Base-by-base conservation (phyloP, 306 rosid genomes). In the Alnus rubra region DNA sequence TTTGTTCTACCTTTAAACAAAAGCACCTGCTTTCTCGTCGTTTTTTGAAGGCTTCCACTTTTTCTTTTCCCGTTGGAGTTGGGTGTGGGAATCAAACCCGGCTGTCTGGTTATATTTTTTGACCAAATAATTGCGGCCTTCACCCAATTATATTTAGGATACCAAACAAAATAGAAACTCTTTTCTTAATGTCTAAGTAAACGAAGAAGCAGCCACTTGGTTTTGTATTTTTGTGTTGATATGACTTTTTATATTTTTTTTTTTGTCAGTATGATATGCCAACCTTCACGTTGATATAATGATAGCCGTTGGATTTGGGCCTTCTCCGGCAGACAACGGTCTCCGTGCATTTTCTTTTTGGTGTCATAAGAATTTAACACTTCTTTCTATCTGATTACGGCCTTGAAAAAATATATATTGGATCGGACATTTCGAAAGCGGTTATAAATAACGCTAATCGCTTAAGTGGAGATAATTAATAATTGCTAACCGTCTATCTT, bases 151-250 rank as follows among this genome's bases (percentile, higher is more conserved):
- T 23, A 23, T 23, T 23, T 14, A 1, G 9, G 55, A n/a, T 70
- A 49, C 39, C 82, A 70, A 23, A 51, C 39, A 56, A 51, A 39
- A 78, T 53, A 64, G 47, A 19, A 18, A n/a, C 49, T 7, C 74
- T 80, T 82, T 80, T 70, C 91, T 87, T 89, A 87, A 78, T 78
- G 79, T 69, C 69, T 14, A 89, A 87, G 91, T 75, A 83, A 80
- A 37, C 59, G 0, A 15, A 71, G 42, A 49, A 48, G 59, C 75
- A 71, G 4, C 28, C 50, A 39, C 50, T 64, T 7, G 28, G 49
- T 42, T 67, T 67, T 67, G 50, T 39, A 16, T 15, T 39, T 2
- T 39, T 67, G 31, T 9, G 65, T 28, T 59, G 65, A 59, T 9
- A 59, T 12, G 65, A 23, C 8, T 12, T 13, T 62, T 14, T 0